A percentile compares a stretch with the other conserved stretches of the same genome.
Evolutionary conservation across 441 rosid genomes (phyloP).

Genomic region (Macaranga tanarius): DNA sequence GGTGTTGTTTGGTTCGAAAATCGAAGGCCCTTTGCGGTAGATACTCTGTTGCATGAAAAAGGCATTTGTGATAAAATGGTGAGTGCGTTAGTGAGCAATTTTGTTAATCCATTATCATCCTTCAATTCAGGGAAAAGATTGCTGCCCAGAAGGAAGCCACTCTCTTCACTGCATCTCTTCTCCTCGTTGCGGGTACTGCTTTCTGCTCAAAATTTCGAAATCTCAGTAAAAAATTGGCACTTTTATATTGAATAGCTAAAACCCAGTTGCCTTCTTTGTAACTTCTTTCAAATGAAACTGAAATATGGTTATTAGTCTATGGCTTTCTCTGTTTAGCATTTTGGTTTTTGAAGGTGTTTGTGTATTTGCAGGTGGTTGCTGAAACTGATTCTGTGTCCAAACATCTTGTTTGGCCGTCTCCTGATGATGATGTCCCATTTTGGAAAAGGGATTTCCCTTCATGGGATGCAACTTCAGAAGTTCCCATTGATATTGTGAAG

Average conservation of each 20-base stretch:
- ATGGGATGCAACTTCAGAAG: conserved; percentile 25
- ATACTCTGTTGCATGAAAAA: no score
- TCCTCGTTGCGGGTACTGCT: background rate
- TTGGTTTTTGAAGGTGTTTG: no score
- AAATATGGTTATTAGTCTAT: background rate
- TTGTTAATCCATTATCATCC: conserved; percentile 8
- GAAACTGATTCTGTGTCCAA: conserved; percentile 14
- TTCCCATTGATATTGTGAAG: conserved; percentile 34
- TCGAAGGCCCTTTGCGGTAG: no score
- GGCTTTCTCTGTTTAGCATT: background rate
- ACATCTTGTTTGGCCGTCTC: conserved; percentile 44
- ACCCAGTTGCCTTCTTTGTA: background rate
- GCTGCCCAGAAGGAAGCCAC: background rate
- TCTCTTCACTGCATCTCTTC: background rate
- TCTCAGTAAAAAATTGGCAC: no score
- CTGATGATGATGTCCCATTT: conserved; percentile 46
- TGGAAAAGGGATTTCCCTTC: conserved; percentile 51
- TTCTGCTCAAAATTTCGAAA: no score
- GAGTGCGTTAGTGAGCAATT: conserved; percentile 11
- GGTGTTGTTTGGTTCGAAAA: no score
- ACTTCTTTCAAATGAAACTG: no score
- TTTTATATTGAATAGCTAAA: background rate
- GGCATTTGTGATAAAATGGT: background rate
- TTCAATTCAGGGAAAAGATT: background rate
- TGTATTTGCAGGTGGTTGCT: conserved; percentile 25